A percentile compares a stretch with the other conserved stretches of the same genome.
These are phyloP conservation scores for Hondaea fermentalgiana DNA, from an alignment of 108 stramenopile species.

Conservation along the genomic window DNA sequence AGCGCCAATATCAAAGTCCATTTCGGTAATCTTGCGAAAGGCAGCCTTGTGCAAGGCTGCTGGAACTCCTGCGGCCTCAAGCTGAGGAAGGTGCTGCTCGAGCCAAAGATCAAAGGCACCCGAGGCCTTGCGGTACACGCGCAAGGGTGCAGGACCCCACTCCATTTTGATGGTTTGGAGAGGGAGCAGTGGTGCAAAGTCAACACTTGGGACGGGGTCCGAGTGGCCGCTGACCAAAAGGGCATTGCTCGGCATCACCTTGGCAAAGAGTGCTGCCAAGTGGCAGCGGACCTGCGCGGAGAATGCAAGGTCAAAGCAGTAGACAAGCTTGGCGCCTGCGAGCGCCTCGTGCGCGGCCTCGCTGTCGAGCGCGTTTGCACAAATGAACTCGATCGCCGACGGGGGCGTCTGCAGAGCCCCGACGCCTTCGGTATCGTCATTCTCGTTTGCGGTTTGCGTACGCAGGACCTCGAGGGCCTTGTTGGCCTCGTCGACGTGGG, in stretches of 20 bases:
- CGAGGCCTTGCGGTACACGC: not conserved
- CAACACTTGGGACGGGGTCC: not conserved
- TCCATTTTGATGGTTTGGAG: not conserved
- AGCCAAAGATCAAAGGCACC: not conserved
- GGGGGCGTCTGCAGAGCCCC: not conserved
- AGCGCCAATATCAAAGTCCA: slow-evolving; percentile 5
- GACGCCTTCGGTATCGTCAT: not conserved
- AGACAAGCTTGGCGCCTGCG: not conserved
- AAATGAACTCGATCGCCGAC: not conserved
- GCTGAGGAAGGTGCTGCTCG: not conserved
- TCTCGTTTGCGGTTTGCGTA: not conserved
- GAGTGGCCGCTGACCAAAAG: not conserved
- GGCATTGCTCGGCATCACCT: not conserved
- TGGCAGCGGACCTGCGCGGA: not conserved
- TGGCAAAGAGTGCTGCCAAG: not conserved
- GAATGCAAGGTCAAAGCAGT: slow-evolving; percentile 3
- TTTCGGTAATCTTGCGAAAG: not conserved
- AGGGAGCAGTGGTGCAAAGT: not conserved
- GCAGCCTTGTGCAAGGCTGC: not conserved
- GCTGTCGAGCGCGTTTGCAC: not conserved
- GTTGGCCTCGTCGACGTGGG: not conserved
- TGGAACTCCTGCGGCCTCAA: not conserved
- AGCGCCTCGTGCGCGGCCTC: not conserved
- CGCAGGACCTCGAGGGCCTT: not conserved
- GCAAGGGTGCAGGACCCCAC: not conserved